phyloP scores from a whole-genome alignment of 257 asterid genomes.

The Penstemon davidsonii region DNA sequence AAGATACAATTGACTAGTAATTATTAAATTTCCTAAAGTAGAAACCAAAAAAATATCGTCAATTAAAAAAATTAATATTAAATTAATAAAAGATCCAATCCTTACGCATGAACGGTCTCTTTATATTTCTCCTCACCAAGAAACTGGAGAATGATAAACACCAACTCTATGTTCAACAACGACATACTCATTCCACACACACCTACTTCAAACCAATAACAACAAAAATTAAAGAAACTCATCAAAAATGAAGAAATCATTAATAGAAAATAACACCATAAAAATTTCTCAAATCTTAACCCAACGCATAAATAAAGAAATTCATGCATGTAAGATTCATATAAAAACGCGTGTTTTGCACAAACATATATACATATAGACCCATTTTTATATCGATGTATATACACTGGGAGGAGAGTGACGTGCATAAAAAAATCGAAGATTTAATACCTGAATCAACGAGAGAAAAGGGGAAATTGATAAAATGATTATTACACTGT shows the following conservation, averaged over 20 bases:
- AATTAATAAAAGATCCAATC: no score
- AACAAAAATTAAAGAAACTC: not conserved
- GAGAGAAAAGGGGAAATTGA: slow-evolving; percentile 11
- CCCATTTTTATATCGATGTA: not conserved
- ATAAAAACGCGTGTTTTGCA: not conserved
- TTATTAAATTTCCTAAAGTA: no score
- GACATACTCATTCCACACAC: slow-evolving; percentile 6
- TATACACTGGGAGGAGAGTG: no score
- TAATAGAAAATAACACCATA: not conserved
- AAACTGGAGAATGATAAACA: slow-evolving; percentile 27
- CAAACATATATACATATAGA: not conserved
- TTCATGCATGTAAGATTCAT: slow-evolving; percentile 19
- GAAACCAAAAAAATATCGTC: not conserved
- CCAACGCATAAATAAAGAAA: not conserved
- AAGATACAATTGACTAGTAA: no score
- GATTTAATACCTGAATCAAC: slow-evolving; percentile 1
- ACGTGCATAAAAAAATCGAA: no score
- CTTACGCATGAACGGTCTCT: slow-evolving; percentile 21
- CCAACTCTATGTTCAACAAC: slow-evolving; percentile 21
- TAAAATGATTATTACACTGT: not conserved
- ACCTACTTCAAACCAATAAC: not conserved
- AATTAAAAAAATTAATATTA: not conserved
- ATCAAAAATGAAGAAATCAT: not conserved
- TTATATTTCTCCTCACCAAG: slow-evolving; percentile 26
- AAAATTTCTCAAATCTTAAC: not conserved